Base-by-base conservation (phyloP, 768 basidiomycete genomes). In the Tubosaeta sp. region DNA sequence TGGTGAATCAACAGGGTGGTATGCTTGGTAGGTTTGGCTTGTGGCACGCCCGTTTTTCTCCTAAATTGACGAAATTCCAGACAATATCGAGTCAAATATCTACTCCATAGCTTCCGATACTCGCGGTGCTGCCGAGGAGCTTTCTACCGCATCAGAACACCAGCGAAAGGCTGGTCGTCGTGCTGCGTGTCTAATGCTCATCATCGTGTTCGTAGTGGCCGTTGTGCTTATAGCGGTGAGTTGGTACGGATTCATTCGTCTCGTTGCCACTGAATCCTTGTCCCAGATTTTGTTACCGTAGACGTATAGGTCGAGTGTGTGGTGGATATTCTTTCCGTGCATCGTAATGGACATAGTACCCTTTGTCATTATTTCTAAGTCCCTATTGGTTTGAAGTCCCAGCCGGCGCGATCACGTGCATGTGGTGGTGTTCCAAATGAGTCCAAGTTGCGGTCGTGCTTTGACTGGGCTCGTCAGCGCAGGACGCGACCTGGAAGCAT, bases 41-140 rank as follows among this genome's bases (percentile, higher is more conserved):
- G n/a, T 9, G 13, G 4, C 3, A 32, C 38, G 40, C 41, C 24
- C 21, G 30, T 42, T 18, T 29, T 16, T 21, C 11, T 31, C 44
- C 16, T 46, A 13, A 46, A 42, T 25, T 43, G 29, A 30, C 44
- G 27, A 29, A 35, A 45, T 31, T 49, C 13, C 60, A 97, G 95
- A 97, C 63, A 95, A 95, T 60, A 95, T 99, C 62, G 93, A 96
- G 67, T 82, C 84, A 35, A 98, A 98, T 62, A 84, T 99, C 34
- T 87, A 85, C 14, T 90, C 87, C 0, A 87, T 97, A 46, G 84
- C 86, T 0, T 79, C 79, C 27, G 88, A 97, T 64, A 93, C 92
- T 1, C 73, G 80, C 2, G 82, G 83, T 34, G 95, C 94, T 13
- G 82, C 88, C 2, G 84, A 87, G 53, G 94, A 99, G 69, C 77